These are phyloP conservation scores for Neofusicoccum ribis DNA, from an alignment of 2,329 filamentous ascomycete species.

Conservation along the genomic window DNA sequence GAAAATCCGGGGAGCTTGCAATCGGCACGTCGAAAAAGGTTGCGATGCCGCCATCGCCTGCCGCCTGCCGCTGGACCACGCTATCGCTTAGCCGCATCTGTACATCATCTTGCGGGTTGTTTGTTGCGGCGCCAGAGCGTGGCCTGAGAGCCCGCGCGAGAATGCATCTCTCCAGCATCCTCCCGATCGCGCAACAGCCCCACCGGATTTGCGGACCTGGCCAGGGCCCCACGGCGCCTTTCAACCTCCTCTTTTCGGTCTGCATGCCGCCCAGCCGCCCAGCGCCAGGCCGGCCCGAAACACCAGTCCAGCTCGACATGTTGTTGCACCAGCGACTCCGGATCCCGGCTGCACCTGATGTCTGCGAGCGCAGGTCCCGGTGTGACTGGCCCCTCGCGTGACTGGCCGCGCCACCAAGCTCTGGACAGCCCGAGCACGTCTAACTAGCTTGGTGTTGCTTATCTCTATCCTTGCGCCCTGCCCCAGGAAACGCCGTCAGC, in stretches of 20 bases:
- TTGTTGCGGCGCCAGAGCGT: background rate
- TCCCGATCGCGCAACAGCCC: background rate
- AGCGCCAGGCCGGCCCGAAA: background rate
- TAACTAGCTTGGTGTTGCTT: conserved; percentile 15
- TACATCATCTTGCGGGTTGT: background rate
- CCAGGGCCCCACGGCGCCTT: background rate
- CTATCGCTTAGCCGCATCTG: background rate
- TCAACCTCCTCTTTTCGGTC: conserved; percentile 10
- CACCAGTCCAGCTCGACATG: background rate
- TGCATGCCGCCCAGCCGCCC: background rate
- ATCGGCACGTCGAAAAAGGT: conserved; percentile 3
- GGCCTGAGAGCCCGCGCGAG: background rate
- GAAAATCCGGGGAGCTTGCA: background rate
- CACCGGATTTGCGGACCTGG: background rate
- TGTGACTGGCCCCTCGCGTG: conserved; percentile 9
- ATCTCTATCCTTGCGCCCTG: conserved; percentile 5
- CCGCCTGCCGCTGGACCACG: background rate
- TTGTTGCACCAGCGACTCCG: background rate
- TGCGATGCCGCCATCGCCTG: background rate
- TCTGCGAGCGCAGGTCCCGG: too few species aligned
- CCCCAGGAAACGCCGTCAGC: conserved; percentile 7
- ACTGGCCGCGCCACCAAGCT: background rate
- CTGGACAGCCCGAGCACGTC: background rate
- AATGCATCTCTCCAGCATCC: background rate
- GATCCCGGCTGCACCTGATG: background rate